Base-by-base conservation (phyloP, 169 alveolate genomes). In the Plasmodium reichenowi region DNA sequence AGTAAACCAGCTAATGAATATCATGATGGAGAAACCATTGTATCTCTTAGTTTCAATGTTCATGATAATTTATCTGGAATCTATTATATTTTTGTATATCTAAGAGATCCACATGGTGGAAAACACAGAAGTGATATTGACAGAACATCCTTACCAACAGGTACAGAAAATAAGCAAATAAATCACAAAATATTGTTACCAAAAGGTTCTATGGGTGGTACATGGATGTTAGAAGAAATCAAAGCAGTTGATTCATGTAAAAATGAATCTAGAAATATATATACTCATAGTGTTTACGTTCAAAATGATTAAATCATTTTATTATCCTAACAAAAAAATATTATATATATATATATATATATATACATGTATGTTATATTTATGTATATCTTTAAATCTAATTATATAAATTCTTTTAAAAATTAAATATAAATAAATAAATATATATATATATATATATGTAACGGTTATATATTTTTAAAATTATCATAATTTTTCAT, bases 21-120 rank as follows among this genome's bases (percentile, higher is more conserved):
- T 13, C 95, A 92, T 70, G 92, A 94, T 83, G 96, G 96, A n/a
- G 96, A 94, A 73, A 94, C 96, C 48, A 74, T 62, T 52, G 96
- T 94, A 43, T 73, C 93, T 45, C 52, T 58, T 2, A 45, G 54
- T 1, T 75, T 87, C 12, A 13, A 50, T 22, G 38, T 58, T 48
- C 22, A 54, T 15, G 78, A 60, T n/a, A 66, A 71, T 17, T 52
- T 68, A 52, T 72, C 88, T 7, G 92, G 87, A 7, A 17, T 75
- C 59, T 29, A 38, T 26, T 48, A 45, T 22, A 56, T 38, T n/a
- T 43, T 32, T 67, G 24, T 70, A 48, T 47, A n/a, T 59, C 48
- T 89, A 43, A 56, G 95, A 29, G 96, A 94, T 72, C 75, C 88
- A 8, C 92, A 89, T 29, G 94, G 96, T 48, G 96, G 96, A 7